phyloP scores from a whole-genome alignment of 2,329 filamentous ascomycete species.

The Scedosporium dehoogii region DNA sequence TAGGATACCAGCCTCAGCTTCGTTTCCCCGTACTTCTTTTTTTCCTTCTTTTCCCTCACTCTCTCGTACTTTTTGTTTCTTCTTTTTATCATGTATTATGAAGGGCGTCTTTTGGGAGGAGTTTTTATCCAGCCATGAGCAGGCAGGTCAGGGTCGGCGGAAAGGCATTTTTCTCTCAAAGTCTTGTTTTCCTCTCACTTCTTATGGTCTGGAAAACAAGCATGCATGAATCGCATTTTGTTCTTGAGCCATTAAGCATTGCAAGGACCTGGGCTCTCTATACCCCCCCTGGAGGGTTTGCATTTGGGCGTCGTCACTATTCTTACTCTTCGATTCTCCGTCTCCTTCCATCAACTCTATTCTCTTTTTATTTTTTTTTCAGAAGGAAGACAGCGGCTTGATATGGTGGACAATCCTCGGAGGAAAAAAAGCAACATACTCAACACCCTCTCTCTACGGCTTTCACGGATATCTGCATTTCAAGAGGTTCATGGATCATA shows the following conservation, averaged over 20 bases:
- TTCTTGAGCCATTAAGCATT: constrained; percentile 1
- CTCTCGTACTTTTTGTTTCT: constrained; percentile 12
- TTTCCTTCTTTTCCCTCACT: constrained; percentile 11
- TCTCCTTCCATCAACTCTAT: constrained; percentile 12
- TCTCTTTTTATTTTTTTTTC: constrained; percentile 16
- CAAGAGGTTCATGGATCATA: constrained; percentile 13
- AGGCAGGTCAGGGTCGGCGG: constrained; percentile 3
- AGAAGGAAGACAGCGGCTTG: not conserved
- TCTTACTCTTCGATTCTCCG: constrained; percentile 6
- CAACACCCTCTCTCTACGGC: not conserved
- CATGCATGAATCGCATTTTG: constrained; percentile 1
- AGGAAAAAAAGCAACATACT: not conserved
- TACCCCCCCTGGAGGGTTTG: not conserved
- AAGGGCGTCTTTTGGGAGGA: constrained; percentile 5
- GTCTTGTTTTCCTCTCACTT: constrained; percentile 6
- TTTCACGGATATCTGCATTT: not conserved
- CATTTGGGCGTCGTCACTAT: constrained; percentile 10
- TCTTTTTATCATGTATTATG: constrained; percentile 14
- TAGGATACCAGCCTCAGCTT: constrained; percentile 12
- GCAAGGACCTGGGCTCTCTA: constrained; percentile 1
- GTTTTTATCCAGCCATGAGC: constrained; percentile 1
- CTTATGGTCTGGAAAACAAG: constrained; percentile 4
- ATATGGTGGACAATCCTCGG: not conserved
- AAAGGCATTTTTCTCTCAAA: constrained; percentile 3
- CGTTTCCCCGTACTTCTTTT: constrained; percentile 14